A percentile compares a stretch with the other conserved stretches of the same genome.
phyloP scores from a whole-genome alignment of 768 basidiomycete species.

The Cyathus striatus region DNA sequence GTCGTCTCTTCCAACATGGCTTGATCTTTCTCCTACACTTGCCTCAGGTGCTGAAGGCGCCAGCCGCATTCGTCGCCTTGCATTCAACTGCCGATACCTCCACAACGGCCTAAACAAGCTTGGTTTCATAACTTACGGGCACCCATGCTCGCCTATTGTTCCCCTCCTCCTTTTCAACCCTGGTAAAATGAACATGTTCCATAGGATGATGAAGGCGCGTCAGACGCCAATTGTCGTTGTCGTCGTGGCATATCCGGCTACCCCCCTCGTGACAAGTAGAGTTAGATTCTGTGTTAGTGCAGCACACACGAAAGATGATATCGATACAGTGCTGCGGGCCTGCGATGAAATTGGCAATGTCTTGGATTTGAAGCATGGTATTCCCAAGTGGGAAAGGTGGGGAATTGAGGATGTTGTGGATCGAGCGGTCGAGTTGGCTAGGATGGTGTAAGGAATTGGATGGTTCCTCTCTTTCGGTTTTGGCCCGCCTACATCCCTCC shows the following conservation, averaged over 20 bases:
- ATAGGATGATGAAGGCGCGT: conserved; percentile 80
- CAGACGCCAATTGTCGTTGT: conserved; percentile 82
- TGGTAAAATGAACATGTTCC: conserved; percentile 91
- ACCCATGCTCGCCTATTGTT: conserved; percentile 87
- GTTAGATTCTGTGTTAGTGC: conserved; percentile 94
- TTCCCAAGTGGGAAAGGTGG: conserved; percentile 60
- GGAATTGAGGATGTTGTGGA: conserved; percentile 65
- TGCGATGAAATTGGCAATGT: conserved; percentile 90
- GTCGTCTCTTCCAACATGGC: conserved; percentile 68
- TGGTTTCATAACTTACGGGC: conserved; percentile 96
- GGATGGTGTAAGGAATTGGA: neutral
- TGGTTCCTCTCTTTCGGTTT: neutral
- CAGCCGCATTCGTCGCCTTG: conserved; percentile 78
- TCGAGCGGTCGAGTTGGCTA: conserved; percentile 53
- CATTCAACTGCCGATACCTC: conserved; percentile 95
- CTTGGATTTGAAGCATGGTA: conserved; percentile 84
- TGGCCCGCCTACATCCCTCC: neutral
- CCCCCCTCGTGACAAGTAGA: conserved; percentile 80
- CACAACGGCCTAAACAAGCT: conserved; percentile 81
- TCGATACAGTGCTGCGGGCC: conserved; percentile 80
- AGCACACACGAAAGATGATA: conserved; percentile 95
- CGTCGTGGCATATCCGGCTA: conserved; percentile 88
- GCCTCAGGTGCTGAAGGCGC: conserved; percentile 82
- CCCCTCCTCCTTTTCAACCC: conserved; percentile 90
- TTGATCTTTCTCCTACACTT: conserved; percentile 66